Base-by-base conservation (phyloP, 1,139 yeast species). In the Spencermartinsiella ligniputridi region DNA sequence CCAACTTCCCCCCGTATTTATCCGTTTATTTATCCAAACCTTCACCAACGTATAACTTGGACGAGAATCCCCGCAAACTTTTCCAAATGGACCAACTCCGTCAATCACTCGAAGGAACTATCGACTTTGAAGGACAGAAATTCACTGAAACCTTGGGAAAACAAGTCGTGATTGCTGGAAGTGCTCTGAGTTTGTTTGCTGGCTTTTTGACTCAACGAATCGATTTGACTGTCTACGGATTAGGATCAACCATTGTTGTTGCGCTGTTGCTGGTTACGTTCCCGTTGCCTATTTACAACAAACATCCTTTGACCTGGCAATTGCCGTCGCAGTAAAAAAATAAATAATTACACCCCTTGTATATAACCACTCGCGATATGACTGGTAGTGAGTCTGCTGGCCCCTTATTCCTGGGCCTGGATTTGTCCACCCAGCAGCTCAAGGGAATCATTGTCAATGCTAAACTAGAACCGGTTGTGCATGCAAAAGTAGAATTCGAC, bases 391-490 rank as follows among this genome's bases (percentile, higher is more conserved):
- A 12, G 9, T 34, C 5, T 6, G n/a, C 20, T 3, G 29, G 17
- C 9, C 16, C 33, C 24, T n/a, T 37, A 9, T 21, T 37, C 18
- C 22, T 40, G 49, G 97, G 97, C 1, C 78, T 88, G 57, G 97
- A 89, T 62, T 72, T 89, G 35, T 87, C 96, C 1, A 89, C 97
- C 15, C 97, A 89, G 63, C 96, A 88, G 61, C 69, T 89, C 57
- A 89, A 89, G 63, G 77, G 86, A 39, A 75, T 88, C 35, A 81
- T 83, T 21, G 78, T 87, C 35, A 71, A 81, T 59, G 73, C 69
- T 15, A 55, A 70, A 12, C 68, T 87, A 48, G 65, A 71, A 38
- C 79, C 80, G 32, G 70, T 77, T 24, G 68, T 73, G 41, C 76
- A 84, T 13, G 84, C 74, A 52, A 63, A 78, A 39, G 84, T 89